Percentiles rank a stretch among this genome's conserved stretches.
phyloP scores from a whole-genome alignment of 2,329 filamentous ascomycete genomes.

The Phyllosticta citrichinensis region DNA sequence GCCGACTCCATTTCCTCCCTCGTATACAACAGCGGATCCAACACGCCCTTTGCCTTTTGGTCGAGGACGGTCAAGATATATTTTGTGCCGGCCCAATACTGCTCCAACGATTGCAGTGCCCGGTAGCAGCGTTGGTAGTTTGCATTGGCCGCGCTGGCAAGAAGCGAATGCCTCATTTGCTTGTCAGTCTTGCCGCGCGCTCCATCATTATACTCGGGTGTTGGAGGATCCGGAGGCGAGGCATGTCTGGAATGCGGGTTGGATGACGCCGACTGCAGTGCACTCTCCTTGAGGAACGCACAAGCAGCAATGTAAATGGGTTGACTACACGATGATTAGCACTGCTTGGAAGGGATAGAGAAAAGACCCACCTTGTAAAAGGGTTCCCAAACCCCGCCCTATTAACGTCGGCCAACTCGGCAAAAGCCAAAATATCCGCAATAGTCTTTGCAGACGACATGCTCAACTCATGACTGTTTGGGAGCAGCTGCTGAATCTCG shows the following conservation, averaged over 20 bases:
- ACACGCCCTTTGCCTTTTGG: conserved; percentile 78
- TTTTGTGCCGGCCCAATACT: conserved; percentile 76
- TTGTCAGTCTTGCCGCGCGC: conserved; percentile 1
- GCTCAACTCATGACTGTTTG: conserved; percentile 69
- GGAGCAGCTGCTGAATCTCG: conserved; percentile 59
- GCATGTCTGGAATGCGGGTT: conserved; percentile 52
- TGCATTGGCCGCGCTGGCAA: conserved; percentile 72
- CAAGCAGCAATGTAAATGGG: conserved; percentile 88
- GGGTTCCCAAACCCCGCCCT: conserved; percentile 82
- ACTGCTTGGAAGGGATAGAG: no score
- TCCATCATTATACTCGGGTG: background rate
- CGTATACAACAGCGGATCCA: conserved; percentile 58
- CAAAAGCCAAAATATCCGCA: conserved; percentile 77
- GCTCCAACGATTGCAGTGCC: conserved; percentile 67
- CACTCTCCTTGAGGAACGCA: conserved; percentile 77
- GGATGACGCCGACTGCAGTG: conserved; percentile 54
- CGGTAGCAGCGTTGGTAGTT: conserved; percentile 85
- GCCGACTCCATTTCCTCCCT: conserved; percentile 69
- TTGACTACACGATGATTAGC: no score
- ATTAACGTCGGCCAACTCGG: conserved; percentile 65
- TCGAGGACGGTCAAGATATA: conserved; percentile 82
- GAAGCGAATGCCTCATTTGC: conserved; percentile 55
- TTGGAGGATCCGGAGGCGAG: conserved; percentile 32
- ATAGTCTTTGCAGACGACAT: conserved; percentile 91
- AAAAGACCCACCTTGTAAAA: conserved; percentile 54